Evolutionary conservation across 148 eudicot genomes (phyloP).

Genomic region (Spergularia marina): DNA sequence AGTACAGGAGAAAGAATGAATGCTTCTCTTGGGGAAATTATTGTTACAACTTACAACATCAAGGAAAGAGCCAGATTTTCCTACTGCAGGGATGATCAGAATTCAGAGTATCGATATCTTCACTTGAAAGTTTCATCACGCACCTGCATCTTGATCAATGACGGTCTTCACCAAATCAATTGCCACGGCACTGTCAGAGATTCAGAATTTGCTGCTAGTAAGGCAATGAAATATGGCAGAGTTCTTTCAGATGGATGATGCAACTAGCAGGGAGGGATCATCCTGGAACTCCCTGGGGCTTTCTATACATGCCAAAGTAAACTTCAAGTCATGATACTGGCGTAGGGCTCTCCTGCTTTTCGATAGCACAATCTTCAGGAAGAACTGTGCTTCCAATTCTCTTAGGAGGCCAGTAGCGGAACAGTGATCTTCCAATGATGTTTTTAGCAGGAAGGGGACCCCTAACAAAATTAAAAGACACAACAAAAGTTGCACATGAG

Average conservation of each 20-base stretch:
- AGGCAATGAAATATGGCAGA: not conserved
- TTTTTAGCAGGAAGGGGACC: constrained; percentile 90
- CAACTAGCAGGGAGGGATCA: not conserved
- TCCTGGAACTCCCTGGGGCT: not conserved
- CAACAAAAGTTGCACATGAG: not conserved
- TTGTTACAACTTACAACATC: not conserved
- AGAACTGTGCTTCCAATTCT: constrained; percentile 78
- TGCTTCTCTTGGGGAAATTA: not conserved
- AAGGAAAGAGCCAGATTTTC: too few species aligned
- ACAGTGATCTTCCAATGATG: constrained; percentile 80
- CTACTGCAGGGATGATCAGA: not conserved
- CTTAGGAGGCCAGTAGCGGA: constrained; percentile 86
- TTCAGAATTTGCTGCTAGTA: not conserved
- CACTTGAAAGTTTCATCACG: not conserved
- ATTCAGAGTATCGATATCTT: not conserved
- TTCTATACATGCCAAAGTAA: not conserved
- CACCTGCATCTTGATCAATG: not conserved
- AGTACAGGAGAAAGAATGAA: too few species aligned
- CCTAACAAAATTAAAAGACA: constrained; percentile 36
- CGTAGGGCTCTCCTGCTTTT: constrained; percentile 47
- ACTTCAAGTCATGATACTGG: constrained; percentile 30
- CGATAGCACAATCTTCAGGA: constrained; percentile 70
- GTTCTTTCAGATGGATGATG: not conserved
- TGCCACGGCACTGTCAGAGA: not conserved
- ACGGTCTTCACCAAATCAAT: not conserved